Evolutionary conservation across 352 stramenopile genomes (phyloP), one percentile per base, ranked within the genome.

Genomic region (Phytophthora hibernalis): DNA sequence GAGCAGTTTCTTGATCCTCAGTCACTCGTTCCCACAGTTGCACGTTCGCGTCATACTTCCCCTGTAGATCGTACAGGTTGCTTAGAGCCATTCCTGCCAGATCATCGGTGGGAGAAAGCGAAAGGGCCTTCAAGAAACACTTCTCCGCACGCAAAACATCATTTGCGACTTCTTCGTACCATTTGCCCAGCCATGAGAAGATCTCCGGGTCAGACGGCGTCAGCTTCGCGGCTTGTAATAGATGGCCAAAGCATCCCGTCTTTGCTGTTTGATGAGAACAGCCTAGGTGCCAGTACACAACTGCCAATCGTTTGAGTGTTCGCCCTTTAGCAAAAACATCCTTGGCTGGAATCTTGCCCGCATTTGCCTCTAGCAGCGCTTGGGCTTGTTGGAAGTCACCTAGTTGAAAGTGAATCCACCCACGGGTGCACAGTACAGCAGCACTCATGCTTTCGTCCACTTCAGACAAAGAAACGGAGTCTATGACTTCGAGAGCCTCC

Each of bases 91-190:
- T 57, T 2, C 86, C 89, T 9, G 87, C 87, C 20, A 89, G 54
- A 33, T 90, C 78, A 26, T 91, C 77, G 1, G 61, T 62, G 3
- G 73, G 63, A 26, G 80, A 77, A 10, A 96, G 50, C 20, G 84
- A 80, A 18, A 96, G 73, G 18, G 89, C 85, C 53, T 95, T 95
- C 33, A 96, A 57, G 42, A 92, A 95, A 47, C 89, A 96, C 54
- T 96, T 96, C 48, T 95, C 87, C 1, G 87, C 89, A 18, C 87
- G 85, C 22, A 92, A 13, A 15, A 84, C 55, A 67, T 96, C 89
- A 0, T 63, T 70, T 4, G 60, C 79, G 2, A 94, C 59, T 18
- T 86, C 76, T 16, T 80, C 63, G 54, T 96, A 96, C 83, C 85
- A 96, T 52, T 82, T 82, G 9, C 89, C 89, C 24, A 96, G 66